Conservation (phyloP, 352 stramenopile genomes). For the Phytopythium mirpurense region DNA sequence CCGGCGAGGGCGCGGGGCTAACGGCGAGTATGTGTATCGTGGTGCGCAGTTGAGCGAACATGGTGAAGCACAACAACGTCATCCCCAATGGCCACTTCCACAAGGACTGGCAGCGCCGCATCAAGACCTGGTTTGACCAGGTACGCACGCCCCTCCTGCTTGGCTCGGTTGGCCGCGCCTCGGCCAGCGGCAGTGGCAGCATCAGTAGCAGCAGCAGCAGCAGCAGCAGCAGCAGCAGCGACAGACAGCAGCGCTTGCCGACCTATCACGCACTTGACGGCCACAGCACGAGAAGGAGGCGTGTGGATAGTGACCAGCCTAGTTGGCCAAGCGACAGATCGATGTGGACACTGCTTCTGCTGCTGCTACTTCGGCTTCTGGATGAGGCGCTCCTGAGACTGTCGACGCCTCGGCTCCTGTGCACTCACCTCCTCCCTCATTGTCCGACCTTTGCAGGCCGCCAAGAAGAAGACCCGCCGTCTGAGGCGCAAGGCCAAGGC, state of each 20-base stretch:
- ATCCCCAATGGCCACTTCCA: slow-evolving; percentile 99
- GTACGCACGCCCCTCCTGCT: slow-evolving; percentile 30
- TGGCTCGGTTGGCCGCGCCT: neutral
- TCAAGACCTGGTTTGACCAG: slow-evolving; percentile 97
- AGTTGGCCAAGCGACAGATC: no score
- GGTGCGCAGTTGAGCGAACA: slow-evolving; percentile 61
- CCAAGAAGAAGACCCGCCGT: slow-evolving; percentile 97
- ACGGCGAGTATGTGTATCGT: slow-evolving; percentile 4
- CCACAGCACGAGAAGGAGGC: no score
- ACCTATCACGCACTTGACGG: no score
- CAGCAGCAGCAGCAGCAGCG: no score
- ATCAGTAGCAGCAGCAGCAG: neutral
- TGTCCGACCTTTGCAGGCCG: slow-evolving; percentile 67
- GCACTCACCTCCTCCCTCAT: neutral
- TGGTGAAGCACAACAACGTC: slow-evolving; percentile 99
- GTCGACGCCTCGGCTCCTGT: no score
- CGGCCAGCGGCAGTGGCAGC: neutral
- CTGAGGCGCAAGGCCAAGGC: slow-evolving; percentile 96
- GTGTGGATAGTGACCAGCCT: no score
- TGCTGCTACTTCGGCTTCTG: no score
- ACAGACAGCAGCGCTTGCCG: neutral
- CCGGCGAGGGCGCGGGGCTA: slow-evolving; percentile 1
- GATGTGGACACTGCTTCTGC: no score
- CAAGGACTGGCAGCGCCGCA: slow-evolving; percentile 98
- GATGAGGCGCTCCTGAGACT: no score